Evolutionary conservation across 805 yeast species (phyloP), one percentile per base, ranked within the genome.

Genomic region (Kluyveromyces siamensis): DNA sequence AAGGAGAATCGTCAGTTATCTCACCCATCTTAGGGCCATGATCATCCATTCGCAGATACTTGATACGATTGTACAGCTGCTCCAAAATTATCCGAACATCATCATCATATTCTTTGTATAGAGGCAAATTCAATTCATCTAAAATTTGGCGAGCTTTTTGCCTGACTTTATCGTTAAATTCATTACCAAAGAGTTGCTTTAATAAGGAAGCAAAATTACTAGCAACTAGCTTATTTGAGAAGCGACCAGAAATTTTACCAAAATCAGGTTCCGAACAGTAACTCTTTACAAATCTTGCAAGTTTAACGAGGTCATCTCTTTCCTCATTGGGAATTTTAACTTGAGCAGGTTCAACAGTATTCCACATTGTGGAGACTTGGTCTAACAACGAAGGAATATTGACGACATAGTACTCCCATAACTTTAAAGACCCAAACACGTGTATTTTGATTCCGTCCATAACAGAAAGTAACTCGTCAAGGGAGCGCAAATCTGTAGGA

Each of bases 401-500:
- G 36, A 89, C 71, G 6, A 83, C 90, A 62, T 90, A 93, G 64
- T 68, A 91, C 65, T 91, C 89, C 99, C 99, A 91, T 48, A 91
- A 71, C 52, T 81, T 76, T 48, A 87, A 67, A 5, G 75, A 71
- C 25, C 76, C 80, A 27, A 89, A 58, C 0, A 88, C 96, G 56
- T 86, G 81, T 6, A 70, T 63, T 52, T 80, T 77, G 43, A 91
- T 71, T 16, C 87, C 90, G 36, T 79, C 83, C 73, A 85, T 77
- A 21, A 90, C 69, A 30, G 59, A 63, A 38, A 74, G 68, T 21
- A 91, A 65, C 55, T 88, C 96, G 2, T 67, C 72, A 11, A 71
- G 70, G 16, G 66, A 62, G 4, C 68, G 61, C 41, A 90, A 65
- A 0, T 64, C 70, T 0, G 83, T 74, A 6, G 96, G 89, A 48